phyloP scores from a whole-genome alignment of 805 yeast species.

The Teunomyces tritomae region DNA sequence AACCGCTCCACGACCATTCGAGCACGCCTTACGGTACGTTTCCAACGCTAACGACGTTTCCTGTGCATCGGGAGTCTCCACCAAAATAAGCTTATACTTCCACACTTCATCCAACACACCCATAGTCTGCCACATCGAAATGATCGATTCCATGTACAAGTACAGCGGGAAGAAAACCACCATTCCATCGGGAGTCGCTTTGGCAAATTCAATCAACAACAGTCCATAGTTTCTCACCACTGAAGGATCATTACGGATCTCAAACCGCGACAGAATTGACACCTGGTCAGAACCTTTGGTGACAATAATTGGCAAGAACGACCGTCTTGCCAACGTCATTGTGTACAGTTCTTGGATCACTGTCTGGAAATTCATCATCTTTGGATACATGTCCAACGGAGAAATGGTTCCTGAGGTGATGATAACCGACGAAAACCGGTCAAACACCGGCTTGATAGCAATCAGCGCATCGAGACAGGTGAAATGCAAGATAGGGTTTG shows the following conservation, averaged over 20 bases:
- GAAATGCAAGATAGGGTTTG: constrained; percentile 90
- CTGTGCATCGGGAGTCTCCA: constrained; percentile 98
- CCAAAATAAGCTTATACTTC: constrained; percentile 92
- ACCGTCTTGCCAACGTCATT: constrained; percentile 89
- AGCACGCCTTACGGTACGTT: constrained; percentile 93
- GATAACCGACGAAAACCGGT: constrained; percentile 84
- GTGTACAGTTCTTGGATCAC: constrained; percentile 93
- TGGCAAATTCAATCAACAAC: constrained; percentile 84
- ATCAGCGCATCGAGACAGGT: constrained; percentile 97
- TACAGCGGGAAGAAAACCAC: constrained; percentile 98
- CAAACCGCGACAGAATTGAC: constrained; percentile 92
- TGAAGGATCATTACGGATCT: constrained; percentile 95
- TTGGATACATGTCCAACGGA: constrained; percentile 97
- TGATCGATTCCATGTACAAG: constrained; percentile 95
- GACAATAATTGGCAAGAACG: constrained; percentile 92
- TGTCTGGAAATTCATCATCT: constrained; percentile 91
- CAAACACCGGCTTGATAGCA: constrained; percentile 96
- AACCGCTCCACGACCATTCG: constrained; percentile 97
- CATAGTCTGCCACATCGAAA: constrained; percentile 98
- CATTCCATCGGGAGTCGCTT: constrained; percentile 96
- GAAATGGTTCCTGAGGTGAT: constrained; percentile 98
- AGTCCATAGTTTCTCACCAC: constrained; percentile 97
- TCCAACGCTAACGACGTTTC: constrained; percentile 95
- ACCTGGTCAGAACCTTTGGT: constrained; percentile 99
- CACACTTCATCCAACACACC: constrained; percentile 97